A percentile compares a stretch with the other conserved stretches of the same genome.
These are phyloP conservation scores for Anacardium occidentale DNA, from an alignment of 345 rosid genomes.

Conservation along the genomic window DNA sequence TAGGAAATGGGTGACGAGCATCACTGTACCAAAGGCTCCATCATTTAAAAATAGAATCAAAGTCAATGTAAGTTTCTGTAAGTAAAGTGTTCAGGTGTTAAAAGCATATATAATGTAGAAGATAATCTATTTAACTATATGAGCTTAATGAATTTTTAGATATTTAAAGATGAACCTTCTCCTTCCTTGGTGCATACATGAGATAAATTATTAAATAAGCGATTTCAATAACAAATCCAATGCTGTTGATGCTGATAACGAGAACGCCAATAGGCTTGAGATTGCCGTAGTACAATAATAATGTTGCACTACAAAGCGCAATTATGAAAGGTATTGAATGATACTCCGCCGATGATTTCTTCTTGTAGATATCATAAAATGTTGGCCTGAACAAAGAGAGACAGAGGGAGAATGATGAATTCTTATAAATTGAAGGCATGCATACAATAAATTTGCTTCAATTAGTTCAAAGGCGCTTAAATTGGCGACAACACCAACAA, in stretches of 20 bases:
- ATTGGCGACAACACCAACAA: conserved; percentile 73
- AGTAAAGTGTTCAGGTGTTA: no score
- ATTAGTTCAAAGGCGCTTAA: conserved; percentile 39
- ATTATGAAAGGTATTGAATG: conserved; percentile 68
- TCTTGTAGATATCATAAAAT: conserved; percentile 54
- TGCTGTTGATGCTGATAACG: conserved; percentile 59
- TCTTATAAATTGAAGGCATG: no score
- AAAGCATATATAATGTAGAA: no score
- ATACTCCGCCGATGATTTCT: conserved; percentile 68
- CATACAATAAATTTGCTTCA: neutral
- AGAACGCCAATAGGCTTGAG: conserved; percentile 47
- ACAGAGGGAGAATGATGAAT: neutral
- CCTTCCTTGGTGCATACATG: conserved; percentile 54
- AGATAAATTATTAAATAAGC: conserved; percentile 49
- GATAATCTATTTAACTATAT: no score
- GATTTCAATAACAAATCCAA: conserved; percentile 57
- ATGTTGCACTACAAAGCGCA: conserved; percentile 60
- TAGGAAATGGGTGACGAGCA: conserved; percentile 37
- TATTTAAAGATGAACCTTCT: conserved; percentile 35
- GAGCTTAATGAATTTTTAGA: no score
- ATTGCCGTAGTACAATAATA: conserved; percentile 61
- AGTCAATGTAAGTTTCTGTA: conserved; percentile 54
- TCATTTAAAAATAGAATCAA: conserved; percentile 53
- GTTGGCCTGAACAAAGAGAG: conserved; percentile 50
- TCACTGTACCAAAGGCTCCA: conserved; percentile 49